Evolutionary conservation across 768 basidiomycete species (phyloP).

Genomic region (Symmetrospora coprosmae): DNA sequence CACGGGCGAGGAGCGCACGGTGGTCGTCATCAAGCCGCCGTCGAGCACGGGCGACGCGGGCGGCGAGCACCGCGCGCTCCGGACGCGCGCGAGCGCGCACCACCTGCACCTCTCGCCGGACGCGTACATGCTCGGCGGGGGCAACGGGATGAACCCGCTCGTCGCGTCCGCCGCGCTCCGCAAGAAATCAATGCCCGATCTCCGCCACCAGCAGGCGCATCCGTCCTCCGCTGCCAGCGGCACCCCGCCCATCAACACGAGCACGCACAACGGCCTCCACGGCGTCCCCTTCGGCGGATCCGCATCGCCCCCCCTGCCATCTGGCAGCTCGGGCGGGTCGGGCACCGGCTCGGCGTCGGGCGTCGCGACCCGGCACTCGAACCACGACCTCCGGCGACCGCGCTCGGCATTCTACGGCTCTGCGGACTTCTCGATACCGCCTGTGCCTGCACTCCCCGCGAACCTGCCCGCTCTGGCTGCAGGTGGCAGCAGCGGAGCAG

Average conservation of each 20-base stretch:
- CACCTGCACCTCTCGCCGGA: not conserved
- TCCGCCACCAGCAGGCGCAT: slow-evolving; percentile 39
- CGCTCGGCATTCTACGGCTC: not conserved
- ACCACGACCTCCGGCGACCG: not conserved
- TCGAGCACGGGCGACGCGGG: not conserved
- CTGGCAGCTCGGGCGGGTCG: no score
- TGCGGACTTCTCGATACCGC: not conserved
- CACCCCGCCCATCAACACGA: not conserved
- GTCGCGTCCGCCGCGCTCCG: slow-evolving; percentile 50
- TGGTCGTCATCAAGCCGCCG: slow-evolving; percentile 56
- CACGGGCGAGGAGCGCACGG: slow-evolving; percentile 80
- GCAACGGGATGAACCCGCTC: slow-evolving; percentile 34
- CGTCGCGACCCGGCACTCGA: slow-evolving; percentile 11
- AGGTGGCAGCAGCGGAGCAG: no score
- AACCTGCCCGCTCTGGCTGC: not conserved
- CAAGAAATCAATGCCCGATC: slow-evolving; percentile 98
- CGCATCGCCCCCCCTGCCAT: no score
- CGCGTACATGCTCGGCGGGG: not conserved
- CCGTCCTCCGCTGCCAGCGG: not conserved
- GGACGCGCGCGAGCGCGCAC: not conserved
- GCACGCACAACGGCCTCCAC: not conserved
- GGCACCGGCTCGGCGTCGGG: no score
- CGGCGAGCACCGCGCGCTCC: not conserved
- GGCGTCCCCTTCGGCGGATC: no score
- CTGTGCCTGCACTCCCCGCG: slow-evolving; percentile 5